Conservation (phyloP, 176 grass and related monocot genomes). For the Bonia amplexicaulis region DNA sequence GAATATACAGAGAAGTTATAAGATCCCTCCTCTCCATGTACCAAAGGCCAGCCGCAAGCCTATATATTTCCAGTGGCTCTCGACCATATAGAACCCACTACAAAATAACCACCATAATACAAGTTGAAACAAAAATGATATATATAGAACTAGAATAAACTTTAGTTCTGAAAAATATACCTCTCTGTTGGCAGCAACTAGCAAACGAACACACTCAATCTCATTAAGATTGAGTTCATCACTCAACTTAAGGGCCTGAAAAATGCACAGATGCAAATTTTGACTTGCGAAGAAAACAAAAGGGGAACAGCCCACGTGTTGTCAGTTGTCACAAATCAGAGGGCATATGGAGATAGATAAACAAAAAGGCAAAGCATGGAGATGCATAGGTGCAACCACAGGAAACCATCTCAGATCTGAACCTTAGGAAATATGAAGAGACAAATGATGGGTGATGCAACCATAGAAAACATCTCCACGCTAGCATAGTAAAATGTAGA, state of each 20-base stretch:
- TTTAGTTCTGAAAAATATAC: constrained; percentile 36
- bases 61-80: constrained; percentile 83
- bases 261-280: constrained; percentile 6
- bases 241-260: constrained; percentile 85
- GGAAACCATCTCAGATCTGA: not conserved
- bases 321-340: not conserved
- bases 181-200: constrained; percentile 83
- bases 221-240: constrained; percentile 98
- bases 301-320: not conserved
- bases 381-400: not conserved
- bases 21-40: constrained; percentile 98
- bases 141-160: not conserved
- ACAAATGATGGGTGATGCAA: not conserved
- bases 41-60: constrained; percentile 88
- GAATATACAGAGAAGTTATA: constrained; percentile 89
- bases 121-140: not conserved
- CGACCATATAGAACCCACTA: constrained; percentile 91
- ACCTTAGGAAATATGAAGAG: not conserved
- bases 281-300: constrained; percentile 13
- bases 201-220: constrained; percentile 87
- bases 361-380: not conserved
- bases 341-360: not conserved
- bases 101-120: constrained; percentile 11
- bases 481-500: not conserved
- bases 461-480: not conserved